These are phyloP conservation scores for Leersia perrieri DNA, from an alignment of 176 grass and related monocot species.

Conservation along the genomic window DNA sequence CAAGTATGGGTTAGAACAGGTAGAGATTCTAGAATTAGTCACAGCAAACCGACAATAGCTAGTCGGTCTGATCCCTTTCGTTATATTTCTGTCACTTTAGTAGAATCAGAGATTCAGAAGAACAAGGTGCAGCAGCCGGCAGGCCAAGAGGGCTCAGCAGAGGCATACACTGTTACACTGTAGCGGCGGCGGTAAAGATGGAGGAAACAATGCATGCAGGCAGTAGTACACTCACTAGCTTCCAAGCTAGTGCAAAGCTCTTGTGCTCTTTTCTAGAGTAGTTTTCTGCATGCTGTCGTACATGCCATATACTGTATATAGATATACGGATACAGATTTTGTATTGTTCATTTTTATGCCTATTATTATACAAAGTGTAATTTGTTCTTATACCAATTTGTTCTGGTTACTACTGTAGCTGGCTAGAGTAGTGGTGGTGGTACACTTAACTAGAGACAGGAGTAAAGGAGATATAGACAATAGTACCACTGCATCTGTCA, in stretches of 20 bases:
- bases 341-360: background rate
- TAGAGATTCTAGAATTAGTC: no score
- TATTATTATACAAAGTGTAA: background rate
- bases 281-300: no score
- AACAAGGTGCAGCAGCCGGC: background rate
- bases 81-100: no score
- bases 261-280: no score
- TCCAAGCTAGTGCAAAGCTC: no score
- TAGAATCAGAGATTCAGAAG: background rate
- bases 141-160: no score
- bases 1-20: no score
- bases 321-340: background rate
- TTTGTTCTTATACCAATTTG: background rate
- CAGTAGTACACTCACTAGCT: background rate
- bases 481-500: background rate
- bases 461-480: background rate
- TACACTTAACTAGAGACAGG: background rate
- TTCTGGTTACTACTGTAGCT: conserved; percentile 7
- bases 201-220: background rate
- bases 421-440: no score
- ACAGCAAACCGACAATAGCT: no score
- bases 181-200: conserved; percentile 45
- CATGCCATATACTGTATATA: no score
- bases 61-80: no score
- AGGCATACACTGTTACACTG: background rate